Percentiles rank a stretch among this genome's conserved stretches.
Conservation (phyloP, 371 early-diverging fungal genomes). For the Lichtheimia hyalospora region DNA sequence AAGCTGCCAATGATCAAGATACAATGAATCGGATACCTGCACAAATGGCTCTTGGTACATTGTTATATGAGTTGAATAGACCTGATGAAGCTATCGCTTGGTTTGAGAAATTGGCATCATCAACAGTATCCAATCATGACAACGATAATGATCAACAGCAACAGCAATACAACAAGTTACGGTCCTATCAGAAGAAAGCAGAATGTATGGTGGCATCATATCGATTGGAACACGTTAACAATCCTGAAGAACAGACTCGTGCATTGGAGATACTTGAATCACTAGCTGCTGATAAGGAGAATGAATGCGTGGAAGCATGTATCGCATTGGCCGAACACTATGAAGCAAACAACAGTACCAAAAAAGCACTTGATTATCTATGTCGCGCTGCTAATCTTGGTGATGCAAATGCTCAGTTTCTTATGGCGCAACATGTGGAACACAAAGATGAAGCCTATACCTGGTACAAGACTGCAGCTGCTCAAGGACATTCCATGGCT, state of each 20-base stretch:
- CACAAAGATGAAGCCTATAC: constrained; percentile 39
- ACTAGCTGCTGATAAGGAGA: too few species aligned
- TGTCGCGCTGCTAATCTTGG: constrained; percentile 25
- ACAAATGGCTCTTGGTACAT: constrained; percentile 12
- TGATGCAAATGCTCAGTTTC: constrained; percentile 31
- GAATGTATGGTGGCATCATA: too few species aligned
- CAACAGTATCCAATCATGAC: too few species aligned
- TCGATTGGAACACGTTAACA: too few species aligned
- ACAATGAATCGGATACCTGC: constrained; percentile 6
- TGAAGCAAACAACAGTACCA: too few species aligned
- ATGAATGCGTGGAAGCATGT: too few species aligned
- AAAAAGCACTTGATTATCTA: constrained; percentile 26
- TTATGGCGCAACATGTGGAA: constrained; percentile 33
- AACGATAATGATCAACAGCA: background rate
- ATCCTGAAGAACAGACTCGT: too few species aligned
- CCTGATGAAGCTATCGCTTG: constrained; percentile 9
- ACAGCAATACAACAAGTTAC: too few species aligned
- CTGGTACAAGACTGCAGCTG: constrained; percentile 54
- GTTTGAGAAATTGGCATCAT: constrained; percentile 9
- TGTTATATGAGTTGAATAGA: background rate
- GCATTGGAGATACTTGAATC: too few species aligned
- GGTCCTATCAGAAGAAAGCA: too few species aligned
- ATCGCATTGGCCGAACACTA: too few species aligned
- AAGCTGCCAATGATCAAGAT: background rate
- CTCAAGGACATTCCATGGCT: constrained; percentile 41